Conservation (phyloP, 345 rosid species). For the Adansonia digitata region DNA sequence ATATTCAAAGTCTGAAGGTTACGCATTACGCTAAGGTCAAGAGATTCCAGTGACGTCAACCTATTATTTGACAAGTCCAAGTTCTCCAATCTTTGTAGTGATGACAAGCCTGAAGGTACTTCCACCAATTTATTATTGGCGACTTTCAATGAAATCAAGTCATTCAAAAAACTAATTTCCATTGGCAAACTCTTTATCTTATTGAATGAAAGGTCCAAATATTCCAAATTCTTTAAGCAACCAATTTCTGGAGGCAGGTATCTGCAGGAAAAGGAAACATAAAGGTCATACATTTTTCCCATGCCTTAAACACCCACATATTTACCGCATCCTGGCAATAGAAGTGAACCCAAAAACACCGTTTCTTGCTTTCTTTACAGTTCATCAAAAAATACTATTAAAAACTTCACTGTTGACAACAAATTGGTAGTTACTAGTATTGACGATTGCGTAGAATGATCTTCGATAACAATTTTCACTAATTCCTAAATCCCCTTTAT, state of each 20-base stretch:
- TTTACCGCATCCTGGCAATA: background rate
- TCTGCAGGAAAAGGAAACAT: conserved; percentile 42
- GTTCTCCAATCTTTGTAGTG: conserved; percentile 63
- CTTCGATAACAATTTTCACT: background rate
- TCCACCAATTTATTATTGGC: conserved; percentile 83
- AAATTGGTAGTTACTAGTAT: background rate
- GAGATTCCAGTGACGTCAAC: conserved; percentile 63
- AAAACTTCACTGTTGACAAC: background rate
- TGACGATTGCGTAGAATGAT: background rate
- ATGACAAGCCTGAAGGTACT: conserved; percentile 54
- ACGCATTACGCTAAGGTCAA: conserved; percentile 64
- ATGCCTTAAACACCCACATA: background rate
- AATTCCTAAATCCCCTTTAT: background rate
- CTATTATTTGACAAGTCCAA: conserved; percentile 85
- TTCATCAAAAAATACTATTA: background rate
- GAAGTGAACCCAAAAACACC: background rate
- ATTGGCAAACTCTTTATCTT: conserved; percentile 75
- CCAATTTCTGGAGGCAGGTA: conserved; percentile 94
- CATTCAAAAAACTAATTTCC: conserved; percentile 63
- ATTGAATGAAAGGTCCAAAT: conserved; percentile 88
- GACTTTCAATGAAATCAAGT: conserved; percentile 65
- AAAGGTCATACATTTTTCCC: conserved; percentile 11
- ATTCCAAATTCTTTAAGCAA: conserved; percentile 69
- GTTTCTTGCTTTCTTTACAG: background rate
- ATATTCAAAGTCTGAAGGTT: conserved; percentile 65